phyloP scores from a whole-genome alignment of 1,284 basidiomycete genomes.

The Apiotrichum veenhuisii region DNA sequence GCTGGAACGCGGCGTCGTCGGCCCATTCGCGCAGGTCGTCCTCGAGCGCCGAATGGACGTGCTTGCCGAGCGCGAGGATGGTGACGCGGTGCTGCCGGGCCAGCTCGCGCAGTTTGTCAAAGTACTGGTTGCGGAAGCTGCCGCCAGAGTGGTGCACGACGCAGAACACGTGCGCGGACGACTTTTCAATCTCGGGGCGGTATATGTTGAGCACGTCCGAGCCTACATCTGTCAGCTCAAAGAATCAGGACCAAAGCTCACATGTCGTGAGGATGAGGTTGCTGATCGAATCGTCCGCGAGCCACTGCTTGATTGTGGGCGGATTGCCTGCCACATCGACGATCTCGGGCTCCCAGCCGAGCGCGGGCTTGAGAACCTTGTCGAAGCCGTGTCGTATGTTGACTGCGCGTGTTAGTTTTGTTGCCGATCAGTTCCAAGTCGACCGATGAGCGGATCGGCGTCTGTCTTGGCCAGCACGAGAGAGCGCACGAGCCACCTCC shows the following conservation, averaged over 20 bases:
- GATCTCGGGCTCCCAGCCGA: slow-evolving; percentile 3
- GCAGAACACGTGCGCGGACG: slow-evolving; percentile 8
- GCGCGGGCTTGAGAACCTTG: background rate
- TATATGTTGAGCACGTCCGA: background rate
- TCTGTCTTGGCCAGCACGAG: too few relatives aligned
- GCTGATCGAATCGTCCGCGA: slow-evolving; percentile 1
- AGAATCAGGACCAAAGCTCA: too few relatives aligned
- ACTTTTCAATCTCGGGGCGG: background rate
- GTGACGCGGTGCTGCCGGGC: background rate
- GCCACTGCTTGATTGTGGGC: background rate
- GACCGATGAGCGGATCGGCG: too few relatives aligned
- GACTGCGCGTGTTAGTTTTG: background rate
- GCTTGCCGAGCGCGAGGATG: slow-evolving; percentile 3
- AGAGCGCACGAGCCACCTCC: too few relatives aligned
- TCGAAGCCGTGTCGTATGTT: slow-evolving; percentile 2
- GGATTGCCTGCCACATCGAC: background rate
- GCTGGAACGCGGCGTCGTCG: background rate
- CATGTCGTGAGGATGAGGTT: slow-evolving; percentile 9
- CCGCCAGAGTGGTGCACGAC: slow-evolving; percentile 8
- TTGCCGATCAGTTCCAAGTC: too few relatives aligned
- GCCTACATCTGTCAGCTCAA: too few relatives aligned
- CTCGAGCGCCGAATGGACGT: background rate
- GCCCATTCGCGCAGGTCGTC: slow-evolving; percentile 6
- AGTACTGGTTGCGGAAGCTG: background rate
- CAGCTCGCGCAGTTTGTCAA: background rate